Conservation (phyloP, 129 eudicot genomes). For the Escallonia rubra region DNA sequence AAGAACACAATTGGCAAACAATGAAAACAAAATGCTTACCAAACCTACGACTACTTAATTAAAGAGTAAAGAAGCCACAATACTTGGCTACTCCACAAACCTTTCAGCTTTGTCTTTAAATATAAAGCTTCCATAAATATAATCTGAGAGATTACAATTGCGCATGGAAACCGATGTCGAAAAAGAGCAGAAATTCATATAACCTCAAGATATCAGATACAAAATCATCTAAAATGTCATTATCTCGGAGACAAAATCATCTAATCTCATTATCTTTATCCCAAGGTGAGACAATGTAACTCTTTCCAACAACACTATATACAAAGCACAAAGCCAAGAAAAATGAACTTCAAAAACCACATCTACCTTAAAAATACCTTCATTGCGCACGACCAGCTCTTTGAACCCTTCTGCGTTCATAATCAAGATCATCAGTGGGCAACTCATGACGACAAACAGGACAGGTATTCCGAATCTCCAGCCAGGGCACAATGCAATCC, state of each 20-base stretch:
- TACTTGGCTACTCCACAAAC: too few relatives aligned
- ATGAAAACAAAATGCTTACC: too few relatives aligned
- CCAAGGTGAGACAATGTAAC: constrained; percentile 9
- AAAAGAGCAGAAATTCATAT: constrained; percentile 16
- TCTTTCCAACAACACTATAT: constrained; percentile 21
- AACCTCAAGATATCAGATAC: constrained; percentile 23
- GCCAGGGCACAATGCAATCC: constrained; percentile 72
- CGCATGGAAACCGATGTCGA: too few relatives aligned
- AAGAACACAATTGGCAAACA: too few relatives aligned
- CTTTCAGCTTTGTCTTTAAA: too few relatives aligned
- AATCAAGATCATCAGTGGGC: constrained; percentile 66
- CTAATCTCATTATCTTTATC: constrained; percentile 10
- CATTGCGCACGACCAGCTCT: constrained; percentile 26
- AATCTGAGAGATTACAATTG: too few relatives aligned
- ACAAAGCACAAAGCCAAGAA: constrained; percentile 18
- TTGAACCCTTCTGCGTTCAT: constrained; percentile 44
- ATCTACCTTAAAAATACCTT: constrained; percentile 16
- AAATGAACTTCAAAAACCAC: constrained; percentile 13
- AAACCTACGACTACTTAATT: too few relatives aligned
- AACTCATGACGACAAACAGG: constrained; percentile 72
- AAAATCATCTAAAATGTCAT: constrained; percentile 21
- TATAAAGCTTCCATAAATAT: too few relatives aligned
- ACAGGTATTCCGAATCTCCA: constrained; percentile 65
- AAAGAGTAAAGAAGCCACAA: too few relatives aligned
- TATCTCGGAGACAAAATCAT: constrained; percentile 24